Base-by-base conservation (phyloP, 2,329 filamentous ascomycete genomes). In the Venturia pyrina region DNA sequence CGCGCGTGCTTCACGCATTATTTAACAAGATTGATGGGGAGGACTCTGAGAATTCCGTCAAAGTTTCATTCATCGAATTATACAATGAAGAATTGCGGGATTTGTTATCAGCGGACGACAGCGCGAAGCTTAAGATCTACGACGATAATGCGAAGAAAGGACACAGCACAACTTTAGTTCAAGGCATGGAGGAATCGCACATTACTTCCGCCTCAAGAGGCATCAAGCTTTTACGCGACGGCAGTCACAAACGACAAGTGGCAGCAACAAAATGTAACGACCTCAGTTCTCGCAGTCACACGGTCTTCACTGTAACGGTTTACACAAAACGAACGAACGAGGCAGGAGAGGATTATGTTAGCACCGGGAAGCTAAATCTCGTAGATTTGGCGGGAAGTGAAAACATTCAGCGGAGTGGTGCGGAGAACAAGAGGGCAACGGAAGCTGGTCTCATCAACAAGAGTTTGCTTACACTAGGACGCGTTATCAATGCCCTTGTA, bases 251-350 rank as follows among this genome's bases (percentile, higher is more conserved):
- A 77, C 89, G 95, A 62, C 95, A 99, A 77, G 95, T 99, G n/a
- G 96, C 95, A 6, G 92, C 96, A 4, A 99, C 95, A n/a, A 98
- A 98, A 77, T 99, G 95, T 84, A 99, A 99, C 75, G 95, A 99
- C 72, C 85, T 98, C 65, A 97, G 93, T 77, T 97, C 93, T 71
- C 87, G 95, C 75, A 96, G 93, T 79, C 96, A 99, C 74, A 99
- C 95, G 0, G 89, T 99, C 28, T 99, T 99, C 74, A 98, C 95
- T 8, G 90, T 99, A 67, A 97, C 93, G 0, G 90, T 93, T 0
- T 91, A 93, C 73, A 88, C 92, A 72, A 96, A 96, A 77, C 88
- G 89, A 68, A 86, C 86, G 0, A 86, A 86, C 2, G 90, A 96
- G 61, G 87, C 89, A 68, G 93, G 92, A 4, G 93, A 98, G 73